Base-by-base conservation (phyloP, 129 eudicot species). In the Heracleum sosnowskyi region DNA sequence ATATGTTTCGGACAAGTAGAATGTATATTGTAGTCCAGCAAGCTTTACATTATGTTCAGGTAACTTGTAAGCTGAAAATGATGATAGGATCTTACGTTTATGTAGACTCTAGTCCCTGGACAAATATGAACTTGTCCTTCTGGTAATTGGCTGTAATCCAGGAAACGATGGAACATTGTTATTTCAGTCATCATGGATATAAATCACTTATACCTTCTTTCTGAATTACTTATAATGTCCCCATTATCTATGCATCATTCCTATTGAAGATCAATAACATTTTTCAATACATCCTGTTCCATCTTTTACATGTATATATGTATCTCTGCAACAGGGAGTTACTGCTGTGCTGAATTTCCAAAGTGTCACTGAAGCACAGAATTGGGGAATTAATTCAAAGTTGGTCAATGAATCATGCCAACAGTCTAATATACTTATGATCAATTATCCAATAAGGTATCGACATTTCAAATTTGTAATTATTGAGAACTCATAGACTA, bases 381-480 rank as follows among this genome's bases (percentile, higher is more conserved):
- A 95, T 74, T 95, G 99, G 99, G 97, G 92, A 79, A 88, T 95
- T 57, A 79, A 92, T 82, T 86, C 97, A 7, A 86, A 89, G 55
- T 76, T 83, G 64, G 78, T 92, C 76, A 95, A 91, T n/a, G 97
- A 90, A 77, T 79, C 96, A 77, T 95, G 99, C 90, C 99, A 92
- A 81, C 81, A 84, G 16, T 80, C 71, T 80, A 86, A 92, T 78
- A 82, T 92, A 76, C 96, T 95, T 41, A 91, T 95, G 99, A 90
- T 95, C 63, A 95, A 90, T 83, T 92, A 95, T 87, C 97, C 99
- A 39, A 90, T 92, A 76, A 90, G 99, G 99, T 89, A 90, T 12
- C 0, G 20, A 74, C 22, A 39, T 2, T 31, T 29, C 17, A 31
- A 40, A 57, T 42, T 70, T 29, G 49, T 40, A 44, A 26, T 69